phyloP scores from a whole-genome alignment of 2,329 filamentous ascomycete genomes.

The Mollisia scopiformis region DNA sequence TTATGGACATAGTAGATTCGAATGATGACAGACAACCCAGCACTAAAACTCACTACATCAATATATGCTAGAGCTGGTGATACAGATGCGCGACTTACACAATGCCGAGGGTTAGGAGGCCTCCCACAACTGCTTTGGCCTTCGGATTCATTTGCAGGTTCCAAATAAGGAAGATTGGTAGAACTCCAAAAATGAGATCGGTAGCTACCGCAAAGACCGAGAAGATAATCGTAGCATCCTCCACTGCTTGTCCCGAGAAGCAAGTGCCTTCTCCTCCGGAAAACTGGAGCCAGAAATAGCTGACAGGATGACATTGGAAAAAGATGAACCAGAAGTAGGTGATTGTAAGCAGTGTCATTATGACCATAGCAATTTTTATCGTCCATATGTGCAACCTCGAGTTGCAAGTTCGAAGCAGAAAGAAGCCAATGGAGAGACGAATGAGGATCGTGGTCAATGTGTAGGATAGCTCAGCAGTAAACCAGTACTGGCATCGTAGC shows the following conservation, averaged over 20 bases:
- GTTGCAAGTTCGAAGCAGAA: conserved; percentile 16
- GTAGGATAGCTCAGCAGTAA: conserved; percentile 15
- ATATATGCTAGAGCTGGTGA: neutral
- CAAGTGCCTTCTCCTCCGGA: conserved; percentile 10
- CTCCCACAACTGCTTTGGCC: conserved; percentile 16
- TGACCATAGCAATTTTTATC: conserved; percentile 13
- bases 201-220: conserved; percentile 9
- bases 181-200: conserved; percentile 20
- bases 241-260: neutral
- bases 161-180: conserved; percentile 22
- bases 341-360: conserved; percentile 11
- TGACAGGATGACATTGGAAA: conserved; percentile 18
- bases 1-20: conserved; percentile 19
- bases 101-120: conserved; percentile 16
- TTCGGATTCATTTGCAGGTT: conserved; percentile 23
- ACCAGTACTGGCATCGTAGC: conserved; percentile 15
- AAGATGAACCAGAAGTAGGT: conserved; percentile 19
- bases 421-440: conserved; percentile 26
- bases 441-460: conserved; percentile 21
- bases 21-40: conserved; percentile 22
- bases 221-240: conserved; percentile 12
- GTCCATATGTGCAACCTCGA: conserved; percentile 8
- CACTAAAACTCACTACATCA: conserved; percentile 2
- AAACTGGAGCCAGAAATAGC: conserved; percentile 23
- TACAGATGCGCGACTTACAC: conserved; percentile 7